Conservation (phyloP, 2,329 filamentous ascomycete genomes). For the Colletotrichum eremochloae region DNA sequence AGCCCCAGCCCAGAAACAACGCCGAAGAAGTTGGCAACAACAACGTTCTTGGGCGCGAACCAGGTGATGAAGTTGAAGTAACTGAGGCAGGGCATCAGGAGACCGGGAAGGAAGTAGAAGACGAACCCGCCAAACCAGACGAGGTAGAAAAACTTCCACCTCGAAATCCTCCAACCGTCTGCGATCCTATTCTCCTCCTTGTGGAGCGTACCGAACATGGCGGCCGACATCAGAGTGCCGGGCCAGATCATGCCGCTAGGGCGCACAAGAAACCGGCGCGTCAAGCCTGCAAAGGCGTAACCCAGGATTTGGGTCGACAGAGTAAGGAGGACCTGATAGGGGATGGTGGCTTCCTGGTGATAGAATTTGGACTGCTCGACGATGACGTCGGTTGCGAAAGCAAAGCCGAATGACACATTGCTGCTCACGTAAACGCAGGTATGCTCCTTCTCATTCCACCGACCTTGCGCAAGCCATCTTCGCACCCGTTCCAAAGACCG, state of each 20-base stretch:
- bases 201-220: conserved; percentile 90
- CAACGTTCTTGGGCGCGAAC: conserved; percentile 89
- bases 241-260: conserved; percentile 95
- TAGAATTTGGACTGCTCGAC: conserved; percentile 93
- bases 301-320: conserved; percentile 89
- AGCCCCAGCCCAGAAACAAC: conserved; percentile 86
- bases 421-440: conserved; percentile 91
- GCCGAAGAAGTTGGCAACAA: conserved; percentile 88
- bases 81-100: conserved; percentile 85
- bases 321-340: conserved; percentile 85
- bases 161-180: conserved; percentile 84
- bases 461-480: conserved; percentile 82
- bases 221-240: conserved; percentile 86
- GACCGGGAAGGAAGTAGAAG: conserved; percentile 88
- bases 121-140: conserved; percentile 78
- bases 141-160: conserved; percentile 86
- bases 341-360: conserved; percentile 80
- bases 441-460: conserved; percentile 91
- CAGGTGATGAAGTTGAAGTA: conserved; percentile 92
- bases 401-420: conserved; percentile 90
- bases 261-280: conserved; percentile 83
- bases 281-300: conserved; percentile 87
- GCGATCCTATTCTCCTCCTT: conserved; percentile 86
- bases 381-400: conserved; percentile 90
- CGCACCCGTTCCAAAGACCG: conserved; percentile 61